Evolutionary conservation across 495 filamentous ascomycete species (phyloP).

Genomic region (Tuber melanosporum): DNA sequence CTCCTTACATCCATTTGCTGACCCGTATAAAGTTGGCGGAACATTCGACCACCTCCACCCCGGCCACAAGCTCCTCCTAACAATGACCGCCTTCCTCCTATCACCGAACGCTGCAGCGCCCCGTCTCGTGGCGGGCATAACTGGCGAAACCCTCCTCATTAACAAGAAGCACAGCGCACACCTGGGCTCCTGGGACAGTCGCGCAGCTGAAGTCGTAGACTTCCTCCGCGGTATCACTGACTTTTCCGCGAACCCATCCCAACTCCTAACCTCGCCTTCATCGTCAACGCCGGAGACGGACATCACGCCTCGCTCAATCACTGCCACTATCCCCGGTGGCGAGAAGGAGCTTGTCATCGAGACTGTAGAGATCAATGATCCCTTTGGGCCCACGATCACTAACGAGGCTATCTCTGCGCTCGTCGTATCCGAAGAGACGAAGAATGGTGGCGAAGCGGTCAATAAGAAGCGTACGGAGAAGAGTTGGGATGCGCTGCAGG

Average conservation of each 20-base stretch:
- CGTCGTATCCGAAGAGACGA: conserved; percentile 84
- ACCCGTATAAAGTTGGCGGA: conserved; percentile 57
- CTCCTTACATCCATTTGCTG: not conserved
- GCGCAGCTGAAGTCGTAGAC: conserved; percentile 58
- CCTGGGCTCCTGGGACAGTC: conserved; percentile 69
- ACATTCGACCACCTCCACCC: conserved; percentile 95
- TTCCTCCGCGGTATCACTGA: conserved; percentile 70
- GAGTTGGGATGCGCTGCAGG: conserved; percentile 67
- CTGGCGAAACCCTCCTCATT: conserved; percentile 72
- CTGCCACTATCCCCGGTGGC: conserved; percentile 9
- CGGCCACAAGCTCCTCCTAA: conserved; percentile 90
- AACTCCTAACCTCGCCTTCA: conserved; percentile 20
- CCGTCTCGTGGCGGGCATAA: conserved; percentile 73
- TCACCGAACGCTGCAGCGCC: conserved; percentile 46
- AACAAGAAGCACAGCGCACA: conserved; percentile 82
- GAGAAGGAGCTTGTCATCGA: conserved; percentile 49
- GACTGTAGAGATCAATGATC: conserved; percentile 77
- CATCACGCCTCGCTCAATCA: conserved; percentile 21
- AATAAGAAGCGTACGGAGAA: conserved; percentile 72
- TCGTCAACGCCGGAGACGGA: conserved; percentile 19
- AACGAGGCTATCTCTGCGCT: conserved; percentile 70
- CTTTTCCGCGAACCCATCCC: conserved; percentile 18
- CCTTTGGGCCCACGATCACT: conserved; percentile 87
- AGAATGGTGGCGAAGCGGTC: conserved; percentile 71
- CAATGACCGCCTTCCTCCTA: conserved; percentile 69